phyloP scores from a whole-genome alignment of 1,139 yeast genomes.

The Candida sp. region DNA sequence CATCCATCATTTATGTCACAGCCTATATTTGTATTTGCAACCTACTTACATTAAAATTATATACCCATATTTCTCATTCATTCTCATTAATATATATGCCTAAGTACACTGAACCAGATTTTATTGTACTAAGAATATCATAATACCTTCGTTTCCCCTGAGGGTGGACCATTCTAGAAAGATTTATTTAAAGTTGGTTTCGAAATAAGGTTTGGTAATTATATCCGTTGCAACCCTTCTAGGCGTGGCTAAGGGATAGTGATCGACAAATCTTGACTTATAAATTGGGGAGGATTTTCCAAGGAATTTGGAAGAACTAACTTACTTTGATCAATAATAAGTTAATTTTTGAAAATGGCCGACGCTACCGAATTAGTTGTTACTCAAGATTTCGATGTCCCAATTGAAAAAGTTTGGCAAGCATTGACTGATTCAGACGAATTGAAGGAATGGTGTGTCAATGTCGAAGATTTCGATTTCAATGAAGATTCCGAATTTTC shows the following conservation, averaged over 20 bases:
- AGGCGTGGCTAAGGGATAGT: not conserved
- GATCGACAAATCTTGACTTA: not conserved
- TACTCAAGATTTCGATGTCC: not conserved
- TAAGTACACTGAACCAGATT: too few relatives aligned
- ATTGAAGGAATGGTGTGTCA: not conserved
- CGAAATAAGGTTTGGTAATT: not conserved
- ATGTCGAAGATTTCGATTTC: not conserved
- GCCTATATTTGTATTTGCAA: too few relatives aligned
- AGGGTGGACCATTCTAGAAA: not conserved
- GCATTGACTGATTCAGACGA: not conserved
- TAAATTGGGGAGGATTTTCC: too few relatives aligned
- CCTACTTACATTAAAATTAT: too few relatives aligned
- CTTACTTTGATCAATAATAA: too few relatives aligned
- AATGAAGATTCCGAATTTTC: not conserved
- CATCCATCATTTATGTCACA: too few relatives aligned
- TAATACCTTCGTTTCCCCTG: not conserved
- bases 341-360: too few relatives aligned
- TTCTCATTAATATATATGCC: too few relatives aligned
- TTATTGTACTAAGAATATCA: too few relatives aligned
- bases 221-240: not conserved
- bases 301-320: too few relatives aligned
- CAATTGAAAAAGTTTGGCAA: conserved; percentile 1
- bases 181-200: not conserved
- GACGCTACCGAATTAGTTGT: not conserved
- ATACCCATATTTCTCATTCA: too few relatives aligned